Evolutionary conservation across 768 basidiomycete genomes (phyloP), one percentile per base, ranked within the genome.

Genomic region (Tylopilus balloui): DNA sequence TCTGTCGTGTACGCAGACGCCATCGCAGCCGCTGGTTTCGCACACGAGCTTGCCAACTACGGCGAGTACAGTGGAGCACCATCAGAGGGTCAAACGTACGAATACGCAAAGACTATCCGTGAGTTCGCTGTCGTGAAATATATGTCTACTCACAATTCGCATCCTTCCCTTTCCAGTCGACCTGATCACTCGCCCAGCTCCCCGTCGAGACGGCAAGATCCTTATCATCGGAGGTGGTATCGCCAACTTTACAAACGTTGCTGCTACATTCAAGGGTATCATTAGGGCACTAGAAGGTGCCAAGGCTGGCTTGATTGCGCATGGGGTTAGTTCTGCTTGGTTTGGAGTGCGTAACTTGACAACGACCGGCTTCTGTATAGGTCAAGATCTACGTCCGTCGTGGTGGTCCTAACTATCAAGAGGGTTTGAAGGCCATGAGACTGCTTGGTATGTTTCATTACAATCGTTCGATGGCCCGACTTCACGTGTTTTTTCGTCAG

Each of bases 171-270:
- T 17, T n/a, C 24, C 36, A 83, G 88, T 98, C 65, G 94, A 97
- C 69, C 75, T 99, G 53, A 91, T 98, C 69, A 97, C 91, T 37
- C 92, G 95, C 51, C 93, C 94, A 40, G 72, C 77, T 20, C 84
- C 88, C 42, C 78, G 81, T 59, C 76, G 85, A 45, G 74, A 96
- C 43, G 96, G 96, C 77, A 99, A 99, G 75, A 83, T 98, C 67
- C 88, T 98, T 71, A 96, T 99, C 79, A 96, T 99, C 57, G 96
- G 95, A 71, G 96, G 96, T 72, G 95, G 95, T 74, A 96, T 96
- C 55, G 96, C 96, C 75, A 99, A 99, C 83, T 99, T 99, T 76
- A 97, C 93, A 67, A 97, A 99, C 68, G 94, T 98, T 58, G 96
- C 94, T 28, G 87, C 95, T 10, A 98, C 95, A 52, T 99, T 99